Base-by-base conservation (phyloP, 2,329 filamentous ascomycete genomes). In the Chaetomiaceae sp. region DNA sequence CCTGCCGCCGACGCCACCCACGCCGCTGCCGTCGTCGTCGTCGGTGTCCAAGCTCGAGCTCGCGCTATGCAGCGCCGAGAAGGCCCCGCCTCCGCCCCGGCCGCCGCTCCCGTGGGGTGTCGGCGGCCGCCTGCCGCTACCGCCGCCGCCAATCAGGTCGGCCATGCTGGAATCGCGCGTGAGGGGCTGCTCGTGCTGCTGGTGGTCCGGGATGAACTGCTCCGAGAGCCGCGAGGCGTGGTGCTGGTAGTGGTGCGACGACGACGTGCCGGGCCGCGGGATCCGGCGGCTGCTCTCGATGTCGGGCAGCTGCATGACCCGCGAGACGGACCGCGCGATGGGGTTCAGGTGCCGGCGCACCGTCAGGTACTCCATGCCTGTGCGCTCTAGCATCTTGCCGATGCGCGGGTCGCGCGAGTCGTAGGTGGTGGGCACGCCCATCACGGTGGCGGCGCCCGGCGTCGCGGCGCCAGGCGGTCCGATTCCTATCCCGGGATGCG, bases 341-440 rank as follows among this genome's bases (percentile, higher is more conserved):
- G 84, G 83, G 56, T 86, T 85, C 58, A 86, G 81, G 59, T 84
- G 84, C 36, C 84, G 73, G 44, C 83, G 75, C 27, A 88, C 81
- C 8, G 86, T 83, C n/a, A 82, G 72, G 61, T 87, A 88, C 59
- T 88, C 84, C 64, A 84, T 77, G 14, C 80, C 81, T 1, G 83
- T 84, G 38, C 81, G 75, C 60, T 87, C 83, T 44, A 87, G 74
- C 39, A 84, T 73, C 60, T 79, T 76, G 56, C 75, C 71, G 22
- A 86, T 72, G 4, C 83, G 74, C 1, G 81, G 81, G 57, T 86
- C 82, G 14, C 75, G 67, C 38, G 73, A 71, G 47, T 81, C 78
- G 50, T 77, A 79, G n/a, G 71, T 73, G 12, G 26, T 33, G 6
- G 71, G 70, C 3, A 72, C 74, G 9, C 74, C 73, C 18, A 78